phyloP scores from a whole-genome alignment of 495 filamentous ascomycete species.

The Choiromyces venosus region DNA sequence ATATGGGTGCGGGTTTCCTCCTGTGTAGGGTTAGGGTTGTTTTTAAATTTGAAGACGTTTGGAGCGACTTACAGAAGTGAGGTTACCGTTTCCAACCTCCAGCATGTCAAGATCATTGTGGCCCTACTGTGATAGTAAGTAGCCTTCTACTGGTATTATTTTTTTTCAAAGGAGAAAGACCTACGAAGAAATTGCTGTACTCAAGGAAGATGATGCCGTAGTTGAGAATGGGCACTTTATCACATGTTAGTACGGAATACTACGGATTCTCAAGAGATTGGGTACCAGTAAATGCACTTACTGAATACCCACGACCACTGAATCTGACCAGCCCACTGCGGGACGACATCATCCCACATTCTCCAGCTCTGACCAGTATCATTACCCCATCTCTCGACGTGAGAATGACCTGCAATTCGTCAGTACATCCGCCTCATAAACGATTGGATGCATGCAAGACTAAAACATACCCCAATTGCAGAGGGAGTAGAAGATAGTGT shows the following conservation, averaged over 20 bases:
- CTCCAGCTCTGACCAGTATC: conserved; percentile 54
- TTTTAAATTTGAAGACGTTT: neutral
- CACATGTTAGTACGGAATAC: conserved; percentile 2
- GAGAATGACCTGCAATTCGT: conserved; percentile 43
- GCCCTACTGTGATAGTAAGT: neutral
- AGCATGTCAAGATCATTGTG: conserved; percentile 58
- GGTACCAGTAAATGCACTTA: neutral
- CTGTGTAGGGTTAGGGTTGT: conserved; percentile 1
- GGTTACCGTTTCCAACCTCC: conserved; percentile 54
- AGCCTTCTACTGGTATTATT: neutral
- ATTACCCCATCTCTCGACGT: conserved; percentile 53
- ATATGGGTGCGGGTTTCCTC: conserved; percentile 50
- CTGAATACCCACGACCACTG: conserved; percentile 29
- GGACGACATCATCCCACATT: conserved; percentile 51
- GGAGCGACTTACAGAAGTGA: conserved; percentile 27
- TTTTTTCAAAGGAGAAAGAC: too few relatives aligned
- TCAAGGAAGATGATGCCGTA: conserved; percentile 29
- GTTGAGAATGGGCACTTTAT: conserved; percentile 44
- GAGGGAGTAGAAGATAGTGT: conserved; percentile 60
- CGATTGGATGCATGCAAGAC: conserved; percentile 29
- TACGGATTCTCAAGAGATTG: neutral
- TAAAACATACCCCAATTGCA: conserved; percentile 60
- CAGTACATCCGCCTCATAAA: neutral
- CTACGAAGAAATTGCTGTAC: conserved; percentile 40
- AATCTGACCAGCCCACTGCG: conserved; percentile 13